A percentile compares a stretch with the other conserved stretches of the same genome.
Conservation (phyloP, 2,329 filamentous ascomycete genomes). For the Sarocladiaceae sp. region DNA sequence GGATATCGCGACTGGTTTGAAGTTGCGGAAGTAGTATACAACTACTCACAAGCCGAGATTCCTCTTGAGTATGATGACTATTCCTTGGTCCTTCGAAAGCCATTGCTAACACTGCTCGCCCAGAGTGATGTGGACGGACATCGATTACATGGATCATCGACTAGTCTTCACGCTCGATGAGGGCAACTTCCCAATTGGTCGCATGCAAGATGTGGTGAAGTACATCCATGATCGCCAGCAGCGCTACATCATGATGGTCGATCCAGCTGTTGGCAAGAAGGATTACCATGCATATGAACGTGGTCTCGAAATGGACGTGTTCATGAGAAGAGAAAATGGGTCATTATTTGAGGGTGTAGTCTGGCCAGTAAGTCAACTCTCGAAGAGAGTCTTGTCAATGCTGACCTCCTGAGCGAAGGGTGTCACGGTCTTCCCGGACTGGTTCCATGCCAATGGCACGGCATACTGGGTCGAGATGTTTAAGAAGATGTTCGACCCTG, state of each 20-base stretch:
- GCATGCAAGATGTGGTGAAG: constrained; percentile 61
- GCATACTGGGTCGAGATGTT: constrained; percentile 69
- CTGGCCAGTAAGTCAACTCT: constrained; percentile 62
- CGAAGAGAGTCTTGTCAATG: neutral
- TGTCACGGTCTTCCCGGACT: constrained; percentile 67
- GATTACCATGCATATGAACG: constrained; percentile 40
- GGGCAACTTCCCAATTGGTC: constrained; percentile 54
- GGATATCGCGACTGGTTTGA: constrained; percentile 58
- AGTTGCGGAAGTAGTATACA: constrained; percentile 60
- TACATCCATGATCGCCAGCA: constrained; percentile 65
- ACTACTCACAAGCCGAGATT: constrained; percentile 59
- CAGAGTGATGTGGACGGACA: constrained; percentile 3
- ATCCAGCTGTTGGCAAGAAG: constrained; percentile 61
- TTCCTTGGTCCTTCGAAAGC: constrained; percentile 35
- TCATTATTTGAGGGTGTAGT: constrained; percentile 61
- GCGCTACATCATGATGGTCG: constrained; percentile 74
- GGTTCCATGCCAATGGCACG: constrained; percentile 63
- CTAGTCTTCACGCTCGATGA: constrained; percentile 59
- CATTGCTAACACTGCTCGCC: constrained; percentile 40
- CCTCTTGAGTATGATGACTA: constrained; percentile 48
- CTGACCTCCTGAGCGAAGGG: constrained; percentile 24
- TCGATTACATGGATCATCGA: constrained; percentile 12
- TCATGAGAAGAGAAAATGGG: constrained; percentile 48
- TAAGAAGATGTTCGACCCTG: constrained; percentile 54
- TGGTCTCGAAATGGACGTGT: constrained; percentile 40